These are phyloP conservation scores for Inga laurina DNA, from an alignment of 306 rosid species.

Conservation along the genomic window DNA sequence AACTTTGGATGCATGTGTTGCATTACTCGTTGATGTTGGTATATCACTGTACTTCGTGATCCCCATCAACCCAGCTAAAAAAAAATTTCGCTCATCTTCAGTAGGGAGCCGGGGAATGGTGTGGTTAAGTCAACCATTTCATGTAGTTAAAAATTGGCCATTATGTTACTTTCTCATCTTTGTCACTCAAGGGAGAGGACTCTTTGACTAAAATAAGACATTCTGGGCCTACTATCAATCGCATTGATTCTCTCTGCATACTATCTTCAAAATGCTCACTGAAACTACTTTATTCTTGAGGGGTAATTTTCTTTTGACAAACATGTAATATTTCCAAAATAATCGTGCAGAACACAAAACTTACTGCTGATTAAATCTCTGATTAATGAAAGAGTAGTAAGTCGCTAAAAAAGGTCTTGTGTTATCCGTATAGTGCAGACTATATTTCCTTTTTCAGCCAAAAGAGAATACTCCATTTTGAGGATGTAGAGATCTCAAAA, in stretches of 20 bases:
- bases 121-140: conserved; percentile 13
- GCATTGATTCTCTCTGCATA: conserved; percentile 4
- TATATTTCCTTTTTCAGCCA: neutral
- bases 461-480: conserved; percentile 21
- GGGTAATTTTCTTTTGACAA: conserved; percentile 9
- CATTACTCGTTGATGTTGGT: conserved; percentile 3
- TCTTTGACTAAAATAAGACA: neutral
- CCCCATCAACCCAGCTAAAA: too few relatives aligned
- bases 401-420: conserved; percentile 2
- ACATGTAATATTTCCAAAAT: conserved; percentile 14
- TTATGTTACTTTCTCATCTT: conserved; percentile 29
- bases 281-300: conserved; percentile 19
- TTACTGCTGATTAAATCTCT: conserved; percentile 2
- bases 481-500: conserved; percentile 26
- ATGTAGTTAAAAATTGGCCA: neutral
- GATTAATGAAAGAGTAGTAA: conserved; percentile 2
- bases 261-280: conserved; percentile 8
- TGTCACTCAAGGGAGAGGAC: conserved; percentile 19
- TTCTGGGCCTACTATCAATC: conserved; percentile 15
- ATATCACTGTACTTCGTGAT: neutral
- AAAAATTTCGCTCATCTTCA: neutral
- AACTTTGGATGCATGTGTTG: neutral
- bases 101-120: neutral
- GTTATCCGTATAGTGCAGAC: neutral
- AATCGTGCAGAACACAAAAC: conserved; percentile 7